Evolutionary conservation across 768 basidiomycete genomes (phyloP), one percentile per base, ranked within the genome.

Genomic region (Leccinellum rugosiceps): DNA sequence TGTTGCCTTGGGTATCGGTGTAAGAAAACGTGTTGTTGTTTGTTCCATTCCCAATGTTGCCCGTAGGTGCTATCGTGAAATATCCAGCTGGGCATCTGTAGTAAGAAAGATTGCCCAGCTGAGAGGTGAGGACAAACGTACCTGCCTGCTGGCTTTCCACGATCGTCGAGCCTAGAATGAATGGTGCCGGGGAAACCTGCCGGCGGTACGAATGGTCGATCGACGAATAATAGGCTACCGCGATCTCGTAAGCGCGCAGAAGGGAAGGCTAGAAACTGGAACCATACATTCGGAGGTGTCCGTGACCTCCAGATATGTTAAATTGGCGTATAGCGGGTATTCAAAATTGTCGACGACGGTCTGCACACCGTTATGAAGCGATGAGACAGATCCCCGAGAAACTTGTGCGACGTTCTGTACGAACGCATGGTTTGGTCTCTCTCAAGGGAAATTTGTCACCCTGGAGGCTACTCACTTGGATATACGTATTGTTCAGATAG

Each of bases 201-300:
- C 88, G 83, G 50, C 82, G 70, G 65, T 89, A 92, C 1, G 84
- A 85, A 64, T 90, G 89, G 63, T 91, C 86, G 57, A 92, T 79
- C 3, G 66, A 63, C 10, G 78, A 72, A 50, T 76, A 72, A 50
- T 76, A 75, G 65, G 81, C 86, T 88, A 50, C 5, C 55, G 30
- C 32, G 15, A 3, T 9, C 14, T 26, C 10, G 26, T 63, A 44
- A 62, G 56, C 10, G 26, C 9, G 21, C 3, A 17, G n/a, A 25
- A 52, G 59, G 21, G 30, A 55, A 38, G 23, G 14, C 17, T 14
- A 30, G 15, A 14, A 7, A 28, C 58, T 6, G 5, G 41, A 43
- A 19, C 41, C 41, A 41, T 65, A 68, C 71, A 57, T 49, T 50
- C 9, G 15, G 66, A 67, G 11, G 68, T 63, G 6, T 75, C 72